A percentile compares a stretch with the other conserved stretches of the same genome.
Evolutionary conservation across 805 yeast genomes (phyloP).

Genomic region (Kregervanrija pseudodelftensis): DNA sequence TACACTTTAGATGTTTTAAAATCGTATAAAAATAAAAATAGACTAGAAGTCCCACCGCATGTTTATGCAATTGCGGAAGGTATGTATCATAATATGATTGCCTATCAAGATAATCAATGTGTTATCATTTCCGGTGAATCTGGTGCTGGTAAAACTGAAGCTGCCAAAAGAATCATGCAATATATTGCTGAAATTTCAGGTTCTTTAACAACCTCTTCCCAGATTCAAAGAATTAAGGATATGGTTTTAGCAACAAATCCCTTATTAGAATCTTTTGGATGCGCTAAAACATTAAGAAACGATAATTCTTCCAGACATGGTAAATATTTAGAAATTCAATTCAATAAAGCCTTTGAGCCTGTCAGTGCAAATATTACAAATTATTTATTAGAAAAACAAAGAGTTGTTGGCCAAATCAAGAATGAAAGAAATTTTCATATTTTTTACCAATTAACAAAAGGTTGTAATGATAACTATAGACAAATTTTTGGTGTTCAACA

Average conservation of each 20-base stretch:
- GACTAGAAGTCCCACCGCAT: constrained; percentile 96
- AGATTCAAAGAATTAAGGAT: constrained; percentile 82
- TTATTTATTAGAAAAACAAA: constrained; percentile 85
- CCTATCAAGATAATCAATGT: constrained; percentile 92
- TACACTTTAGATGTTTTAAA: constrained; percentile 74
- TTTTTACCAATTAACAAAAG: constrained; percentile 91
- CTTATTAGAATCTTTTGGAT: constrained; percentile 81
- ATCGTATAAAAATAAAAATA: constrained; percentile 81
- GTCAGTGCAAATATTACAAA: constrained; percentile 94
- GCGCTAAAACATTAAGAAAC: constrained; percentile 87
- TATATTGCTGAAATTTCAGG: constrained; percentile 89
- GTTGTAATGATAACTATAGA: constrained; percentile 79
- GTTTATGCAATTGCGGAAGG: constrained; percentile 97
- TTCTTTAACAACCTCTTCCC: constrained; percentile 48
- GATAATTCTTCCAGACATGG: constrained; percentile 91
- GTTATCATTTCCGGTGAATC: constrained; percentile 97
- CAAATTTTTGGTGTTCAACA: constrained; percentile 83
- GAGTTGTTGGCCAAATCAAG: constrained; percentile 92
- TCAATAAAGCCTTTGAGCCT: constrained; percentile 78
- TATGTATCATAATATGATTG: constrained; percentile 91
- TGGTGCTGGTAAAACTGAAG: constrained; percentile 98
- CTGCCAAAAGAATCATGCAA: constrained; percentile 97
- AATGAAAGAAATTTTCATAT: constrained; percentile 96
- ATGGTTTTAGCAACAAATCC: constrained; percentile 98
- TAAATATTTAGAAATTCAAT: constrained; percentile 84